Percentiles rank a stretch among this genome's conserved stretches.
Evolutionary conservation across 2,329 filamentous ascomycete species (phyloP).

Genomic region (Gremmenia infestans): DNA sequence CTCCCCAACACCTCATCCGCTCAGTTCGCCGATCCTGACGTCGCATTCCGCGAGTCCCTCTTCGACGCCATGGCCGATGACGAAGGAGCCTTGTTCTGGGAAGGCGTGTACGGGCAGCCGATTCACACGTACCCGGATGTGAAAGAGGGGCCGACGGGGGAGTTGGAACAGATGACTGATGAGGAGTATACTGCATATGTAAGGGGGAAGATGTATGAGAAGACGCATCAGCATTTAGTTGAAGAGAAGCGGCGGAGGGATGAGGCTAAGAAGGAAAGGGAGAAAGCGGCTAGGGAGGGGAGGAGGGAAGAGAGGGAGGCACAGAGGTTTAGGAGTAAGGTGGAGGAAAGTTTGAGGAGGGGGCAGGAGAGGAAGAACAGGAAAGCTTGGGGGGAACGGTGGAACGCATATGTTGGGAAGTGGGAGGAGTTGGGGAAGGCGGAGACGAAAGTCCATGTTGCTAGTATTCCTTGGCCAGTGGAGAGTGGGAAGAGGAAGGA

Average conservation of each 20-base stretch:
- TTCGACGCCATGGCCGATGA: conserved; percentile 97
- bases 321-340: conserved; percentile 50
- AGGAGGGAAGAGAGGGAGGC: conserved; percentile 37
- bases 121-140: conserved; percentile 69
- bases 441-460: conserved; percentile 39
- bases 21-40: conserved; percentile 55
- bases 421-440: conserved; percentile 52
- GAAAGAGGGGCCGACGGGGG: conserved; percentile 41
- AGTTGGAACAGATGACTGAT: conserved; percentile 82
- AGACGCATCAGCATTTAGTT: conserved; percentile 76
- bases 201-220: conserved; percentile 89
- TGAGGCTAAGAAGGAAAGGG: conserved; percentile 46
- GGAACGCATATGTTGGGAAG: conserved; percentile 56
- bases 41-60: conserved; percentile 85
- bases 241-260: conserved; percentile 66
- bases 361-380: conserved; percentile 54
- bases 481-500: conserved; percentile 51
- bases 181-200: conserved; percentile 89
- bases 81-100: conserved; percentile 93
- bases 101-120: conserved; percentile 92
- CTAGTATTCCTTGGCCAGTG: conserved; percentile 59
- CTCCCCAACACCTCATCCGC: conserved; percentile 33
- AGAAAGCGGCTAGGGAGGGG: conserved; percentile 35
- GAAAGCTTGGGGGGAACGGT: conserved; percentile 53
- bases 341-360: conserved; percentile 64